A percentile compares a stretch with the other conserved stretches of the same genome.
Conservation (phyloP, 768 basidiomycete species). For the Agrocybe praecox region DNA sequence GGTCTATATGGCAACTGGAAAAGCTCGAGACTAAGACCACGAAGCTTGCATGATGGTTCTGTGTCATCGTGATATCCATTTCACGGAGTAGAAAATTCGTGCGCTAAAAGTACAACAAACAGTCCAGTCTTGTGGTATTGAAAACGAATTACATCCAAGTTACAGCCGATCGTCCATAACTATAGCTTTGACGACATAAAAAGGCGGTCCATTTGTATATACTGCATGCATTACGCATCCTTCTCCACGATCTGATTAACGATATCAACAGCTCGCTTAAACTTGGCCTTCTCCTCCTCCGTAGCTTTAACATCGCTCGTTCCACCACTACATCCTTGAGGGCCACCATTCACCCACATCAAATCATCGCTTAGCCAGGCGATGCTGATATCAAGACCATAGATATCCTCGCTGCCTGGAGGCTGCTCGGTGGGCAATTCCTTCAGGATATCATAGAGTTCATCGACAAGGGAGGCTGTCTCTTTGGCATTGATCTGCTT, state of each 20-base stretch:
- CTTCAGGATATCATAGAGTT: slow-evolving; percentile 63
- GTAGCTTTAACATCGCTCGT: slow-evolving; percentile 49
- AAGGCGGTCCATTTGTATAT: too few relatives aligned
- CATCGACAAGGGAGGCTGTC: slow-evolving; percentile 48
- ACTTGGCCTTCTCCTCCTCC: slow-evolving; percentile 65
- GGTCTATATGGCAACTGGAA: too few relatives aligned
- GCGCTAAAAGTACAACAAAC: too few relatives aligned
- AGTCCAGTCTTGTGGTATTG: too few relatives aligned
- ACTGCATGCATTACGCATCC: slow-evolving; percentile 4
- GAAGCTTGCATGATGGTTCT: too few relatives aligned
- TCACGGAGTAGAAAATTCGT: too few relatives aligned
- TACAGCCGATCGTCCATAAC: too few relatives aligned
- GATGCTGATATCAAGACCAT: slow-evolving; percentile 69
- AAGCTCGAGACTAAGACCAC: too few relatives aligned
- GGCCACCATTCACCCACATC: slow-evolving; percentile 63
- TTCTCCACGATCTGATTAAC: slow-evolving; percentile 52
- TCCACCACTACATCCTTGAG: slow-evolving; percentile 61
- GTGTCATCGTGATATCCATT: too few relatives aligned
- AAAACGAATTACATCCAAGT: too few relatives aligned
- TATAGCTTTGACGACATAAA: too few relatives aligned
- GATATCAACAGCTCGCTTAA: slow-evolving; percentile 71
- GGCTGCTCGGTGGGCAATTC: slow-evolving; percentile 55
- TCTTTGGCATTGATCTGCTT: slow-evolving; percentile 38
- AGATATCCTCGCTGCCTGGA: slow-evolving; percentile 71
- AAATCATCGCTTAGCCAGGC: slow-evolving; percentile 58